These are phyloP conservation scores for Mallotus japonicus DNA, from an alignment of 441 rosid species.

Conservation along the genomic window DNA sequence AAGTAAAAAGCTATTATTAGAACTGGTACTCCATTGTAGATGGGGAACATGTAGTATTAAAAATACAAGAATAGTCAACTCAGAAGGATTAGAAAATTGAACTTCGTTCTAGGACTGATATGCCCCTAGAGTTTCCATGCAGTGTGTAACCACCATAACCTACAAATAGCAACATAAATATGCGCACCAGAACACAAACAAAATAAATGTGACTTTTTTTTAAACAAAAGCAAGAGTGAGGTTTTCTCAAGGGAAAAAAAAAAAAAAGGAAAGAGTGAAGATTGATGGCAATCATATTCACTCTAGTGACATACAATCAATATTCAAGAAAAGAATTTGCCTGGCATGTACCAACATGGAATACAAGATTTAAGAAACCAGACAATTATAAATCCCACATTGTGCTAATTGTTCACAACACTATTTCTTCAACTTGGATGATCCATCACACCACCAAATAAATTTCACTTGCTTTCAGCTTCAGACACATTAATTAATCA, in stretches of 20 bases:
- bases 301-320: not conserved
- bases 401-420: not conserved
- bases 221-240: not conserved
- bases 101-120: not conserved
- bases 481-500: too few species aligned
- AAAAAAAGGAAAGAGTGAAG: not conserved
- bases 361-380: not conserved
- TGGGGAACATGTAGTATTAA: not conserved
- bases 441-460: not conserved
- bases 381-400: not conserved
- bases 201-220: not conserved
- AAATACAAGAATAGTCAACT: slow-evolving; percentile 15
- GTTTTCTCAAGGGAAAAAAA: not conserved
- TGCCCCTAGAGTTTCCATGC: not conserved
- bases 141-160: not conserved
- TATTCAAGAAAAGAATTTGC: not conserved
- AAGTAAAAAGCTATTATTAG: not conserved
- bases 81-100: not conserved
- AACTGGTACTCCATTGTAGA: not conserved
- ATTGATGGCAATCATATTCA: slow-evolving; percentile 4
- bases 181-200: not conserved
- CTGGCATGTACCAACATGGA: not conserved
- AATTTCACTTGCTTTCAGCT: not conserved
- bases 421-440: not conserved
- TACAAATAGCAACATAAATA: not conserved